Evolutionary conservation across 768 basidiomycete genomes (phyloP), one percentile per base, ranked within the genome.

Genomic region (Lepiota brunneoincarnata): DNA sequence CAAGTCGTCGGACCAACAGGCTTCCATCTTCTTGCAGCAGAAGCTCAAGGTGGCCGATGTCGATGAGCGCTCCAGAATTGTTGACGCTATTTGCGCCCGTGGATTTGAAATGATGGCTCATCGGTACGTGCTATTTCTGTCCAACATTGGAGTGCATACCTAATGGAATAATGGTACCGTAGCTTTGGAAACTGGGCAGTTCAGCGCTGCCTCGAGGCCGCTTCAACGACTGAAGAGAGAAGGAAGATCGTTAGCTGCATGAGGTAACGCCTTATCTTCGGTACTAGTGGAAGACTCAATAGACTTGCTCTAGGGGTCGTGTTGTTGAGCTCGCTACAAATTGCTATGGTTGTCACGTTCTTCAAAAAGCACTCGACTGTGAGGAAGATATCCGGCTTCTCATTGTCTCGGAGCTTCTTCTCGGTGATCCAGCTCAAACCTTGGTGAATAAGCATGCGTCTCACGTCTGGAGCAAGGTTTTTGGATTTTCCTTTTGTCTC

Each of bases 141-240:
- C 17, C 17, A 58, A n/a, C n/a, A n/a, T n/a, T n/a, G n/a, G 48
- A 34, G 5, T 24, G 23, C 23, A 3, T 42, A 56, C 46, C 58
- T 40, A 15, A 54, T 45, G 36, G 34, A 31, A 42, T 51, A 44
- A 57, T 38, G 34, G 44, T 48, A 43, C 45, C 26, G 23, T 44
- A 90, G 91, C n/a, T 93, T 93, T 59, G 91, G 91, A 2, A 93
- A 93, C 62, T 93, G 91, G 91, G 91, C 91, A 0, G 91, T 93
- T 35, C 91, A 93, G 67, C 76, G 91, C 53, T 93, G 91, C 66
- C 72, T 93, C 3, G 91, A 93, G 62, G 87, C 88, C 0, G 89
- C 89, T 45, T 80, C 87, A 15, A 86, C 79, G 35, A 67, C 77
- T 18, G 87, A 90, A 38, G 91, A 93, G 64, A 73, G 88, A 56